Base-by-base conservation (phyloP, 1,284 basidiomycete species). In the Earliella scabrosa region DNA sequence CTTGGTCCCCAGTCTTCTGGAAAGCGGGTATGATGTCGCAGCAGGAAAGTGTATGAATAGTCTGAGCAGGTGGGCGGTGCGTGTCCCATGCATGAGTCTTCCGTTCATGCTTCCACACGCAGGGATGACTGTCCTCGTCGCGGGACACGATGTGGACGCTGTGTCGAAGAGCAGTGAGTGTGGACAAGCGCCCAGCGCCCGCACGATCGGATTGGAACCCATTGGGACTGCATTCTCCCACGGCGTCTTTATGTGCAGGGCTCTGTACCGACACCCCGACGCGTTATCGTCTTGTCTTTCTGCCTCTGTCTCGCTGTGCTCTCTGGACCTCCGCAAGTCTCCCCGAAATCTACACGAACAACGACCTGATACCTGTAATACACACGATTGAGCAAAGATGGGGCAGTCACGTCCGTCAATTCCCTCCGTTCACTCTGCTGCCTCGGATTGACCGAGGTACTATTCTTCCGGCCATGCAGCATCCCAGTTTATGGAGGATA, bases 401-500 rank as follows among this genome's bases (percentile, higher is more conserved):
- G 88, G 89, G 68, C 89, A 91, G 82, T 81, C 89, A 80, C 88
- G 88, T 91, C 71, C 60, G 88, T 45, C 79, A 54, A 31, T 49
- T 45, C 50, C 46, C 46, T 39, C 60, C 50, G 50, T 24, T 21
- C 46, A 35, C 18, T 27, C 40, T 20, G 44, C 27, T 27, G 32
- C 46, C 40, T 46, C 38, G 13, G 2, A 21, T 50, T 56, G 36
- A 61, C 54, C 39, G 55, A 54, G 23, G 52, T 46, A 36, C 45
- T 51, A 51, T 52, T 52, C 21, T 27, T 32, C 55, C 46, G 57
- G 56, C 23, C 45, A 61, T 62, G 66, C 73, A 90, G 93, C 85
- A 67, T 95, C 93, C 43, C 92, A 94, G 74, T 91, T 96, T 64
- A 92, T 97, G 83, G 90, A 92, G 78, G 92, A 96, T 75, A 95